Evolutionary conservation across 2,329 filamentous ascomycete genomes (phyloP).

Genomic region (Clonostachys solani): DNA sequence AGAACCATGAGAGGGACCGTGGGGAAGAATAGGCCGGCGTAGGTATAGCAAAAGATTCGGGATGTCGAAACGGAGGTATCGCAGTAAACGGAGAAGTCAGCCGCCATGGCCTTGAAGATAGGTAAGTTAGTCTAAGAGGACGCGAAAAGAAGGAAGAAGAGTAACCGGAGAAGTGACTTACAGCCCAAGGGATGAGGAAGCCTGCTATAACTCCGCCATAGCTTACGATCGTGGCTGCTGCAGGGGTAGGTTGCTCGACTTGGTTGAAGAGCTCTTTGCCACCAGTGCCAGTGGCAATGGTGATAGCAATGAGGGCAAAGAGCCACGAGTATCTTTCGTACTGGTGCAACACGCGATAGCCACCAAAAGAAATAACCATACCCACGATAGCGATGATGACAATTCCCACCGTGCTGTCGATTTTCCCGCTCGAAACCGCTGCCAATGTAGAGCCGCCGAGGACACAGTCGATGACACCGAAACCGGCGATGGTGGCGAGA

Average conservation of each 20-base stretch:
- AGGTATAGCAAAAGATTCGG: conserved; percentile 51
- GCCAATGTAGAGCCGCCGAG: conserved; percentile 56
- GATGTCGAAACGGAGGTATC: conserved; percentile 12
- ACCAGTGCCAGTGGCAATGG: conserved; percentile 52
- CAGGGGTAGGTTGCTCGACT: conserved; percentile 27
- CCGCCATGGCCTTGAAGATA: not conserved
- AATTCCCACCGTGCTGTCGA: conserved; percentile 54
- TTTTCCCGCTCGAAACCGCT: conserved; percentile 40
- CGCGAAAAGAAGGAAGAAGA: conserved; percentile 57
- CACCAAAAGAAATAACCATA: conserved; percentile 58
- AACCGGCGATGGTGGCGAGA: conserved; percentile 57
- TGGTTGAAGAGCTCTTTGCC: conserved; percentile 45
- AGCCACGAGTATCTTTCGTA: conserved; percentile 57
- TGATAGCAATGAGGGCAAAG: conserved; percentile 47
- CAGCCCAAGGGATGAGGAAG: conserved; percentile 60
- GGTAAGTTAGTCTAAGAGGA: conserved; percentile 44
- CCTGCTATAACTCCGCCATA: conserved; percentile 59
- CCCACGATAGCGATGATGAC: conserved; percentile 54
- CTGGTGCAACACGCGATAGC: conserved; percentile 50
- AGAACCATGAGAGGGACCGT: conserved; percentile 57
- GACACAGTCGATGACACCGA: conserved; percentile 57
- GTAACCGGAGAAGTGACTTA: conserved; percentile 35
- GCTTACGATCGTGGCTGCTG: conserved; percentile 43
- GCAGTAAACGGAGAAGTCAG: conserved; percentile 1
- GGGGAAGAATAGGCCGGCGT: conserved; percentile 48